Percentiles rank a stretch among this genome's conserved stretches.
phyloP scores from a whole-genome alignment of 2,329 filamentous ascomycete species.

The Plectosphaerella sp. region DNA sequence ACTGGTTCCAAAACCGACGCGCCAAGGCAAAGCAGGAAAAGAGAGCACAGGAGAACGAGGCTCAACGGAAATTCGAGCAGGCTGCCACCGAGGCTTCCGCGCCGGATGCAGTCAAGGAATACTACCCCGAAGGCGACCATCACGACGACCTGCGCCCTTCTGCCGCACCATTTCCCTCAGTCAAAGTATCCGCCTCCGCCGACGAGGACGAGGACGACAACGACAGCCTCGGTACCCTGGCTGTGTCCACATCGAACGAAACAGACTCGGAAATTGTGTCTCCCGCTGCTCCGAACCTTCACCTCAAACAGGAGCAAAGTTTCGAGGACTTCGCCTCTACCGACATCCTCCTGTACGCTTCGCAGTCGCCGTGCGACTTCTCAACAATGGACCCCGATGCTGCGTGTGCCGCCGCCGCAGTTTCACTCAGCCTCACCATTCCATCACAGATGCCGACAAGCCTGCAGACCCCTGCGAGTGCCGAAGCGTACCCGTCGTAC shows the following conservation, averaged over 20 bases:
- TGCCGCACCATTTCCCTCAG: conserved; percentile 22
- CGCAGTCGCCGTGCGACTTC: conserved; percentile 10
- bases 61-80: conserved; percentile 24
- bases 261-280: conserved; percentile 9
- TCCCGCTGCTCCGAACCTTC: conserved; percentile 5
- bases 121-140: conserved; percentile 23
- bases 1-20: conserved; percentile 66
- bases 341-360: conserved; percentile 6
- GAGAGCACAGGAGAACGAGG: conserved; percentile 47
- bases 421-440: conserved; percentile 9
- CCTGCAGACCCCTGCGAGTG: conserved; percentile 5
- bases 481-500: conserved; percentile 7
- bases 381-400: background rate
- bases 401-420: background rate
- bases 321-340: conserved; percentile 6
- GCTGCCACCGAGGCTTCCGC: conserved; percentile 26
- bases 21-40: conserved; percentile 62
- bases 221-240: too few relatives aligned
- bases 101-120: conserved; percentile 27
- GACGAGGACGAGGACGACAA: background rate
- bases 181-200: background rate
- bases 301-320: conserved; percentile 1
- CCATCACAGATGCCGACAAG: conserved; percentile 8
- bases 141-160: conserved; percentile 33
- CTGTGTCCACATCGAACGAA: background rate